Evolutionary conservation across 2,329 filamentous ascomycete species (phyloP), one percentile per base, ranked within the genome.

Genomic region (Lithohypha guttulata): DNA sequence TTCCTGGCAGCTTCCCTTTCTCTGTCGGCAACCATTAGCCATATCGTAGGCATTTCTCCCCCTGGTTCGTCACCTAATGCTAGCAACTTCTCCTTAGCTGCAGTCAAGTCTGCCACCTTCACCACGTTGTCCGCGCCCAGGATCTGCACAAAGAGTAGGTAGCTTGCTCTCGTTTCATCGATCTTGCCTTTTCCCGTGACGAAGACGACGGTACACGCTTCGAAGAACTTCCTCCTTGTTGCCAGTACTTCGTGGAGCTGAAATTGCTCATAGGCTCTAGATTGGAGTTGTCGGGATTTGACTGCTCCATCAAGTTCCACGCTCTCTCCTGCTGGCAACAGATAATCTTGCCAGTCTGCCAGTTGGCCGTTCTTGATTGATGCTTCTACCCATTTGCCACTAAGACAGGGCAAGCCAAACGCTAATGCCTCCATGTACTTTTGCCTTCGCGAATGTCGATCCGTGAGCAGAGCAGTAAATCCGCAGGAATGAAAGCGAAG

Each of bases 381-480:
- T 34, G 81, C 73, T 18, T 74, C 69, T 33, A 93, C 66, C 89
- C 91, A 98, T 39, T 79, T 78, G 4, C 77, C 73, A 4, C 84
- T 81, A 2, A 98, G 68, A 53, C 87, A 94, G 0, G 91, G 91
- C 0, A 98, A 62, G 1, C 84, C 85, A 1, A 98, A 72, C 0
- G 91, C 87, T 2, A 98, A 72, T 0, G 91, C 91, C 61, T 96
- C 87, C 70, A 96, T 83, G 58, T 91, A 95, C 57, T 96, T 98
- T 34, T 79, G 75, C 46, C 85, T 86, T 32, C 89, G 77, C 5
- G 83, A 91, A 57, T 94, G 82, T 3, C 76, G 74, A 53, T 96
- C 84, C 0, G 87, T 81, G 43, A 98, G 83, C 10, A 96, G 65
- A 3, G 85, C 87, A 0, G 83, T 77, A 54, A 98, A 96, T 0